These are phyloP conservation scores for Ballota nigra DNA, from an alignment of 257 asterid species.

Conservation along the genomic window DNA sequence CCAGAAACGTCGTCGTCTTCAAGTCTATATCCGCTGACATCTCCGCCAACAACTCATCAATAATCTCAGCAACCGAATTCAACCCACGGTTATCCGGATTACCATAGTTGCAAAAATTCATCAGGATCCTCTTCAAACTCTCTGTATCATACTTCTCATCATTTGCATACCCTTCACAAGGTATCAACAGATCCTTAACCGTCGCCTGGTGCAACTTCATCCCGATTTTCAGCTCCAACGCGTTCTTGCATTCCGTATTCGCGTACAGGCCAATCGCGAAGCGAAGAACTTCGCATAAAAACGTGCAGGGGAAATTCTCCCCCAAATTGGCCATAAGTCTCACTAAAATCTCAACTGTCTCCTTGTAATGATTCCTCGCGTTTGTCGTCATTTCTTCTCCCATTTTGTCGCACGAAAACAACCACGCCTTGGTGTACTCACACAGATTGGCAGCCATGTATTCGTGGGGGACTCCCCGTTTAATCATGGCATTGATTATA, in stretches of 20 bases:
- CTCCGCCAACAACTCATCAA: slow-evolving; percentile 60
- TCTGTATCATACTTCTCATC: slow-evolving; percentile 60
- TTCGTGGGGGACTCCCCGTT: slow-evolving; percentile 43
- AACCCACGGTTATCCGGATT: slow-evolving; percentile 18
- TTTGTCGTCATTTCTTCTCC: slow-evolving; percentile 27
- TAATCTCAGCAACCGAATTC: slow-evolving; percentile 47
- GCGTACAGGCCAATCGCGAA: slow-evolving; percentile 50
- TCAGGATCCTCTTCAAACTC: slow-evolving; percentile 65
- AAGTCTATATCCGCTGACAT: slow-evolving; percentile 63
- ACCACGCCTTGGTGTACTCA: slow-evolving; percentile 57
- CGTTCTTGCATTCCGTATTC: slow-evolving; percentile 41
- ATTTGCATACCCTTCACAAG: slow-evolving; percentile 53
- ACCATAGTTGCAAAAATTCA: slow-evolving; percentile 46
- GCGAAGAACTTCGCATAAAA: slow-evolving; percentile 55
- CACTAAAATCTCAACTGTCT: slow-evolving; percentile 57
- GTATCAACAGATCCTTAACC: slow-evolving; percentile 52
- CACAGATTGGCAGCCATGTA: slow-evolving; percentile 50
- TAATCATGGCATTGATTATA: slow-evolving; percentile 41
- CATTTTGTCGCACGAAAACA: slow-evolving; percentile 27
- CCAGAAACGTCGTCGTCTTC: slow-evolving; percentile 30
- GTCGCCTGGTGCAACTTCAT: slow-evolving; percentile 54
- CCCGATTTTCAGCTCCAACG: slow-evolving; percentile 66
- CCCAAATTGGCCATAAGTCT: slow-evolving; percentile 41
- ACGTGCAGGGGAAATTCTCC: slow-evolving; percentile 39
- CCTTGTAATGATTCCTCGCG: slow-evolving; percentile 37